Evolutionary conservation across 805 yeast species (phyloP).

Genomic region (Lipomyces japonicus): DNA sequence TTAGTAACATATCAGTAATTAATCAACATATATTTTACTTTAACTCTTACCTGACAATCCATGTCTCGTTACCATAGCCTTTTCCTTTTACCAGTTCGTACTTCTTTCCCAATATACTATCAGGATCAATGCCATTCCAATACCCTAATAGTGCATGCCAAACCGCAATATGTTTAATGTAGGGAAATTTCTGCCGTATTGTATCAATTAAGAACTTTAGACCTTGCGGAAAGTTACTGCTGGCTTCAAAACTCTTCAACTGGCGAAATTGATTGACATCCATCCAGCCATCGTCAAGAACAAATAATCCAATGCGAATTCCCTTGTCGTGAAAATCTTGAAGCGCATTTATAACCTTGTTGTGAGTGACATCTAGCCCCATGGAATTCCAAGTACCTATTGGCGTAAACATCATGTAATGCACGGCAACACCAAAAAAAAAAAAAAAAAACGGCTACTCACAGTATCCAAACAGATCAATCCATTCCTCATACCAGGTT

Average conservation of each 20-base stretch:
- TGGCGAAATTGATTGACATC: conserved; percentile 26
- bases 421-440: no score
- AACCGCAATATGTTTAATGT: conserved; percentile 35
- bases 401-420: no score
- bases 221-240: conserved; percentile 33
- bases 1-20: conserved; percentile 2
- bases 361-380: conserved; percentile 31
- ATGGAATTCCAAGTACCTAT: conserved; percentile 35
- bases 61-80: conserved; percentile 12
- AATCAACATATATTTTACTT: not conserved
- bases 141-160: conserved; percentile 37
- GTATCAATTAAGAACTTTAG: conserved; percentile 31
- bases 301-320: conserved; percentile 27
- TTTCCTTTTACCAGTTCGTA: conserved; percentile 16
- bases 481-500: conserved; percentile 31
- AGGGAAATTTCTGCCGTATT: conserved; percentile 27
- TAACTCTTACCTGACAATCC: conserved; percentile 11
- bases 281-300: conserved; percentile 39
- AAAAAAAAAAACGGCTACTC: not conserved
- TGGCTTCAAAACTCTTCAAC: conserved; percentile 31
- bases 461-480: conserved; percentile 34
- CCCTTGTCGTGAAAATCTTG: conserved; percentile 30
- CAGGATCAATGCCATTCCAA: conserved; percentile 35
- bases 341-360: conserved; percentile 28
- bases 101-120: conserved; percentile 29